Evolutionary conservation across 345 rosid species (phyloP), one percentile per base, ranked within the genome.

Genomic region (Salix dunnii): DNA sequence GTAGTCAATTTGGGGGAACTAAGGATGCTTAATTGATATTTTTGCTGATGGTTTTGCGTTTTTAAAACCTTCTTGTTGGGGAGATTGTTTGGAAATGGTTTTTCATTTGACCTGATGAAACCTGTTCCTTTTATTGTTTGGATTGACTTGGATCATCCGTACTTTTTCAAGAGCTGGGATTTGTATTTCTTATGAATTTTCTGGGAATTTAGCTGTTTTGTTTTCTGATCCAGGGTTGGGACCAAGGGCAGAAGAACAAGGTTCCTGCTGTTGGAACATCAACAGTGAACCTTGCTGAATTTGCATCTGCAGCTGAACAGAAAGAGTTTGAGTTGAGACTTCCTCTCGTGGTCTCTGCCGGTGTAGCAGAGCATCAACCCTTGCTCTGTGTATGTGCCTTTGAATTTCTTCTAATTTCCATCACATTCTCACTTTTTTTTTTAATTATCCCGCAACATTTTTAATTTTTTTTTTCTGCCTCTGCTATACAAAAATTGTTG

Each of bases 281-380:
- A 18, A 79, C 82, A 61, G 36, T 93, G 67, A 90, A 91, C 78
- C 87, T 90, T 71, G 91, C 94, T 51, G 93, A 90, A 42, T 88
- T 42, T 74, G 90, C 87, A 78, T 86, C 91, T 67, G 40, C 82
- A 71, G 84, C 78, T 72, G 88, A 82, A 72, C 89, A 89, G 80
- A 88, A 89, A 76, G 91, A 90, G 81, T 80, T 87, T 77, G 90
- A 89, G 66, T 69, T 90, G 81, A 87, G 82, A 67, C 82, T 91
- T 18, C 97, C 94, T 67, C 85, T 93, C 8, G 72, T 82, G 55
- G 74, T 71, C 48, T 35, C 86, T 38, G 74, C 79, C 70, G 85
- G 85, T 20, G 63, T 79, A 51, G 53, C 85, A 20, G 87, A 84
- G 58, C 75, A 84, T 76, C 70, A 43, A 12, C 79, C 85, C 8